A percentile compares a stretch with the other conserved stretches of the same genome.
phyloP scores from a whole-genome alignment of 2,329 filamentous ascomycete genomes.

The Botrytis paeoniae region DNA sequence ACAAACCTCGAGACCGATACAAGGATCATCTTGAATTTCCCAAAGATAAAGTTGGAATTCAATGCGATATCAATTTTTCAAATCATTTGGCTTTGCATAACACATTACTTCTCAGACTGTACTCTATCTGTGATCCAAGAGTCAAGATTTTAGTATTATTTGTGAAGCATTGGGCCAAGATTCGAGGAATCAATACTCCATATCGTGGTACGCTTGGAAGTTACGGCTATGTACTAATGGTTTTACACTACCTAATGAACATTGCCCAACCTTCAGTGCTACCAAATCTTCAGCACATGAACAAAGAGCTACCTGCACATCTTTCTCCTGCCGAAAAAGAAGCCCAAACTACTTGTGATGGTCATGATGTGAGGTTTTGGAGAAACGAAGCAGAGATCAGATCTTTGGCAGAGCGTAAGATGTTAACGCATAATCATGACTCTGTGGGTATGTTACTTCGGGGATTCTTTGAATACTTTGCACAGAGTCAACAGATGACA shows the following conservation, averaged over 20 bases:
- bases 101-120: constrained; percentile 77
- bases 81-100: constrained; percentile 82
- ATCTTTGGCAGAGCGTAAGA: constrained; percentile 53
- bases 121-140: constrained; percentile 73
- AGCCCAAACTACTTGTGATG: constrained; percentile 50
- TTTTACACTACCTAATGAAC: constrained; percentile 86
- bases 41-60: constrained; percentile 72
- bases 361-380: constrained; percentile 74
- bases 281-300: constrained; percentile 71
- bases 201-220: constrained; percentile 84
- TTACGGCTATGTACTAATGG: constrained; percentile 91
- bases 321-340: constrained; percentile 44
- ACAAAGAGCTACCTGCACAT: constrained; percentile 45
- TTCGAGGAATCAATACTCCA: constrained; percentile 78
- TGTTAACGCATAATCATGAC: constrained; percentile 66
- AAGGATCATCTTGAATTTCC: constrained; percentile 71
- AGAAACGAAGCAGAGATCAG: constrained; percentile 68
- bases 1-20: constrained; percentile 53
- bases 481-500: constrained; percentile 55
- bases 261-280: constrained; percentile 76
- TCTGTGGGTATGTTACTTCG: constrained; percentile 68
- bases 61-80: constrained; percentile 90
- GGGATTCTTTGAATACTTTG: constrained; percentile 88
- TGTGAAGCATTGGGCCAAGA: constrained; percentile 87
- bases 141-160: constrained; percentile 79